Conservation (phyloP, 2,329 filamentous ascomycete species). For the Lasiodiplodia hormozganensis region DNA sequence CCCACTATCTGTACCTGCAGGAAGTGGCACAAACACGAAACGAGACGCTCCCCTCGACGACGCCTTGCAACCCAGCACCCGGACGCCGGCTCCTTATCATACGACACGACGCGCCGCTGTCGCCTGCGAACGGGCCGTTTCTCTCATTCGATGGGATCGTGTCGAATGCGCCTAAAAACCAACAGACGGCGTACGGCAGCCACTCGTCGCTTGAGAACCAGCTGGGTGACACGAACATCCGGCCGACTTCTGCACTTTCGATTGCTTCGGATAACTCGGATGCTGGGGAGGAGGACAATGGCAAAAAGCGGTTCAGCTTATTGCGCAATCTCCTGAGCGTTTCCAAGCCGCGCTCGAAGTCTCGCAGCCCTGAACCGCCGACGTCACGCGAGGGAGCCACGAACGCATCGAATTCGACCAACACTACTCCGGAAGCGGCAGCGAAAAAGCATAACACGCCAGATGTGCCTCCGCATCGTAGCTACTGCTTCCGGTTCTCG, state of each 20-base stretch:
- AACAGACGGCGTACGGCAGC: slow-evolving; percentile 19
- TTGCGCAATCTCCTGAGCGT: slow-evolving; percentile 68
- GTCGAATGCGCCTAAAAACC: slow-evolving; percentile 38
- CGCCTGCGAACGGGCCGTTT: slow-evolving; percentile 61
- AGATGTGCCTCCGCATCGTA: slow-evolving; percentile 61
- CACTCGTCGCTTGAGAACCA: slow-evolving; percentile 21
- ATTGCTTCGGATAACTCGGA: slow-evolving; percentile 44
- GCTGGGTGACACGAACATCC: slow-evolving; percentile 36
- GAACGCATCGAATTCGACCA: slow-evolving; percentile 30
- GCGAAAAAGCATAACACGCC: slow-evolving; percentile 36
- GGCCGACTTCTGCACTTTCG: slow-evolving; percentile 41
- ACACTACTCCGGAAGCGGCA: slow-evolving; percentile 28
- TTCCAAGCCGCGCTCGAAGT: slow-evolving; percentile 50
- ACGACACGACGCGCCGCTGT: slow-evolving; percentile 72
- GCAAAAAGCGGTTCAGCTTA: slow-evolving; percentile 68
- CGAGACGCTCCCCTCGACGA: slow-evolving; percentile 71
- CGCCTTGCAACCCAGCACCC: slow-evolving; percentile 83
- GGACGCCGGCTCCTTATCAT: slow-evolving; percentile 89
- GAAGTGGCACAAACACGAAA: slow-evolving; percentile 67
- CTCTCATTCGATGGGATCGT: slow-evolving; percentile 70
- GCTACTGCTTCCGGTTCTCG: slow-evolving; percentile 76
- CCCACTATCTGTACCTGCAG: slow-evolving; percentile 78
- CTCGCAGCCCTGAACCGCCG: slow-evolving; percentile 42
- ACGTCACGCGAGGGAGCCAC: slow-evolving; percentile 33
- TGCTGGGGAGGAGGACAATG: slow-evolving; percentile 36